phyloP scores from a whole-genome alignment of 2,329 filamentous ascomycete species.

The Arthrinium puccinioides region DNA sequence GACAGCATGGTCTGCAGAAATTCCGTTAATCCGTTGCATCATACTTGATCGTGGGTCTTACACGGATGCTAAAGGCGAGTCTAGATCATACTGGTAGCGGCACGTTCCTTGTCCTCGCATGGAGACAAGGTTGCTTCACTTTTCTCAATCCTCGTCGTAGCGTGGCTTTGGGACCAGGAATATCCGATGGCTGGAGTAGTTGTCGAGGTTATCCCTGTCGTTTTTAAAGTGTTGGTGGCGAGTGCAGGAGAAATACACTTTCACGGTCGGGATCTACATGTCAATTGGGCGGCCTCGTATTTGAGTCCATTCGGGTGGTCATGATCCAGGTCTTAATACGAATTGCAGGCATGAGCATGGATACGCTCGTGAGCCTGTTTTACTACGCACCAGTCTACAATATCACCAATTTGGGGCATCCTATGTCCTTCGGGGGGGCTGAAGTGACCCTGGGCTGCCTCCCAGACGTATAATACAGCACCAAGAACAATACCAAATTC shows the following conservation, averaged over 20 bases:
- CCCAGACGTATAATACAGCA: no score
- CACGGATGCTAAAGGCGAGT: slow-evolving; percentile 61
- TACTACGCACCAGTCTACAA: slow-evolving; percentile 85
- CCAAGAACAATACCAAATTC: no score
- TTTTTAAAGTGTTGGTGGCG: slow-evolving; percentile 43
- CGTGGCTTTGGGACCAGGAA: slow-evolving; percentile 52
- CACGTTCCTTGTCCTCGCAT: no score
- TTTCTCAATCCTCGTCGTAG: slow-evolving; percentile 57
- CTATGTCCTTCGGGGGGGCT: no score
- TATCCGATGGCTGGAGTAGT: slow-evolving; percentile 36
- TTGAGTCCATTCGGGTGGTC: slow-evolving; percentile 74
- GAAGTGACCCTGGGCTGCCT: no score
- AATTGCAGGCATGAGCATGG: slow-evolving; percentile 74
- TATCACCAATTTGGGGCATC: slow-evolving; percentile 75
- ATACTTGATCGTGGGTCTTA: slow-evolving; percentile 60
- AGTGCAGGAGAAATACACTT: slow-evolving; percentile 62
- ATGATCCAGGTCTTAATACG: slow-evolving; percentile 81
- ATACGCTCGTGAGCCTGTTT: slow-evolving; percentile 80
- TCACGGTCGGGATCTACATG: slow-evolving; percentile 55
- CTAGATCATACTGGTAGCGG: no score
- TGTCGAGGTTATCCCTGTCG: slow-evolving; percentile 43
- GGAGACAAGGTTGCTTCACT: slow-evolving; percentile 59
- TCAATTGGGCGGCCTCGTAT: slow-evolving; percentile 69
- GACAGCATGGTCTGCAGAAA: slow-evolving; percentile 61
- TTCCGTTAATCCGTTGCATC: slow-evolving; percentile 60